Evolutionary conservation across 805 yeast genomes (phyloP), one percentile per base, ranked within the genome.

Genomic region (Saturnispora galanensis): DNA sequence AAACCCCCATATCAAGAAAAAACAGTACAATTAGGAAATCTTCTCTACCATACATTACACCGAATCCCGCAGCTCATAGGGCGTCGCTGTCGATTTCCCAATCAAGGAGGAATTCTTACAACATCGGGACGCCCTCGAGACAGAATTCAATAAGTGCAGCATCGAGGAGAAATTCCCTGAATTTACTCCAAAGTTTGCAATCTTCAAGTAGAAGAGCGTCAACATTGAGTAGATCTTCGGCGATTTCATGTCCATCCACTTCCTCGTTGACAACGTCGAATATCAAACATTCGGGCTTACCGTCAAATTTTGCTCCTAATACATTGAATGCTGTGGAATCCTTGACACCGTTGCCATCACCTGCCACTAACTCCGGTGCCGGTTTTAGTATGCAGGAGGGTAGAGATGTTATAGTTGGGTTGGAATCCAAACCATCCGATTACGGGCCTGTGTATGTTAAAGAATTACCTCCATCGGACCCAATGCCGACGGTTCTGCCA

Each of bases 391-490:
- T 21, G 26, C 4, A 21, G 26, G 26, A 21, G 26, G 26, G 26
- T 21, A 21, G 5, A 21, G 26, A 21, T 21, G 26, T 21, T 21
- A 2, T 4, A 10, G 35, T 31, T 13, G 15, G 10, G 35, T 42
- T 15, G 30, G 29, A 30, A 5, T 3, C n/a, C 13, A 31, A 31
- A 28, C 42, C 41, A 15, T 15, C 34, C 15, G 15, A 31, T 21
- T 16, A 18, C 28, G 33, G 32, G 12, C 13, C 21, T 35, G 35
- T 37, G 43, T 13, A 41, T 10, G 47, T 56, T 11, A 48, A 50
- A 21, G 42, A 50, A 26, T 43, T 81, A 5, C 87, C 88, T 0
- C 77, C 81, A 0, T 74, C 67, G 42, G 58, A 68, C 13, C 77
- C 81, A 1, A 63, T 75, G 47, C 89, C 89, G 3, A 59, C 18